Percentiles rank a stretch among this genome's conserved stretches.
Conservation (phyloP, 495 filamentous ascomycete genomes). For the Xylaria palmicola region DNA sequence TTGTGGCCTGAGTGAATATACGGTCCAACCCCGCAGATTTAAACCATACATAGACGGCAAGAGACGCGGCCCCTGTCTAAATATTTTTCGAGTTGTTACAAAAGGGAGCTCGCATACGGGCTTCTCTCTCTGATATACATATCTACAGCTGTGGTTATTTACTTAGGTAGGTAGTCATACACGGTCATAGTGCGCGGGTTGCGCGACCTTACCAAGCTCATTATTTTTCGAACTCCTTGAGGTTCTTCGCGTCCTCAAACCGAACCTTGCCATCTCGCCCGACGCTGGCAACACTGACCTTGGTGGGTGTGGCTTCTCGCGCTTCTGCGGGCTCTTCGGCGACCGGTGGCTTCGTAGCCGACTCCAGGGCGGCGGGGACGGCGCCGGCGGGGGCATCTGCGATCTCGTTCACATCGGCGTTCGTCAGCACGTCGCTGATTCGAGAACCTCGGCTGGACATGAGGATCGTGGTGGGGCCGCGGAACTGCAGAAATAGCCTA, state of each 20-base stretch:
- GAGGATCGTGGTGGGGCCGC: constrained; percentile 79
- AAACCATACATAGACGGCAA: background rate
- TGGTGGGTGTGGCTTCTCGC: constrained; percentile 30
- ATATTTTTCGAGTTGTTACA: constrained; percentile 3
- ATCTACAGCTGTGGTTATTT: constrained; percentile 12
- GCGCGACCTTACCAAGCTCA: background rate
- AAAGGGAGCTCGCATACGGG: background rate
- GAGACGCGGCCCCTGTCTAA: constrained; percentile 3
- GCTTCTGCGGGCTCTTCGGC: constrained; percentile 32
- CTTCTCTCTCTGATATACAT: constrained; percentile 12
- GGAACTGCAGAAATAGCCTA: constrained; percentile 83
- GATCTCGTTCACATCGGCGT: constrained; percentile 79
- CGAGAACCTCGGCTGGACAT: constrained; percentile 78
- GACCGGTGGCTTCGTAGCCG: constrained; percentile 39
- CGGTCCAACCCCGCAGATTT: background rate
- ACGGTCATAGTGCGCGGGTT: background rate
- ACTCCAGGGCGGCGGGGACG: constrained; percentile 48
- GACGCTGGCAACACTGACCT: constrained; percentile 57
- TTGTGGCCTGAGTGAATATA: background rate
- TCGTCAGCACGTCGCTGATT: constrained; percentile 71
- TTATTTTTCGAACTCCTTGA: constrained; percentile 51
- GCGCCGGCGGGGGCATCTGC: constrained; percentile 67
- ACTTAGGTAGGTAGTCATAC: constrained; percentile 12
- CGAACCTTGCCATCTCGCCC: constrained; percentile 66
- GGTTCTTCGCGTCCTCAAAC: constrained; percentile 59